A percentile compares a stretch with the other conserved stretches of the same genome.
phyloP scores from a whole-genome alignment of 495 filamentous ascomycete species.

The Penicillium angulare region DNA sequence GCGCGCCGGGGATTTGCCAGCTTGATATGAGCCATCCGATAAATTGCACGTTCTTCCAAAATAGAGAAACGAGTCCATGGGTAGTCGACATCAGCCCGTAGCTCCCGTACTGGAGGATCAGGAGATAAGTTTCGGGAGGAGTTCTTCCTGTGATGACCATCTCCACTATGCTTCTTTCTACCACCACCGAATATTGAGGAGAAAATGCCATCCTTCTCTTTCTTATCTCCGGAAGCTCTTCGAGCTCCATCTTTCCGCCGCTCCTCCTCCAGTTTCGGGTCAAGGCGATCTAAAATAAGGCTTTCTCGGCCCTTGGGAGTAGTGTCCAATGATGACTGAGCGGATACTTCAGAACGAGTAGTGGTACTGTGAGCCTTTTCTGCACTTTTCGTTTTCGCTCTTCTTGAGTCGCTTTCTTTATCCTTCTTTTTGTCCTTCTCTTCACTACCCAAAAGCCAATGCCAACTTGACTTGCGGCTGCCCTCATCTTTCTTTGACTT shows the following conservation, averaged over 20 bases:
- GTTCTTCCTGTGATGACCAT: slow-evolving; percentile 69
- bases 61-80: slow-evolving; percentile 96
- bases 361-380: slow-evolving; percentile 68
- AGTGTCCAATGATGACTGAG: slow-evolving; percentile 72
- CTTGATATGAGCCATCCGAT: slow-evolving; percentile 98
- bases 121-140: slow-evolving; percentile 76
- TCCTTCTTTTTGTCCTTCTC: slow-evolving; percentile 70
- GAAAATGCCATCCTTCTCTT: slow-evolving; percentile 85
- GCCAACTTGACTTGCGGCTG: slow-evolving; percentile 78
- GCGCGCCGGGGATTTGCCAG: slow-evolving; percentile 93
- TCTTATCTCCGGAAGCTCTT: slow-evolving; percentile 76
- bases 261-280: slow-evolving; percentile 75
- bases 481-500: slow-evolving; percentile 62
- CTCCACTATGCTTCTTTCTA: slow-evolving; percentile 68
- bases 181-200: slow-evolving; percentile 86
- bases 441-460: slow-evolving; percentile 69
- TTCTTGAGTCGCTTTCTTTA: slow-evolving; percentile 60
- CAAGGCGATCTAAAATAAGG: slow-evolving; percentile 74
- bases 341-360: slow-evolving; percentile 72
- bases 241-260: slow-evolving; percentile 75
- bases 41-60: slow-evolving; percentile 94
- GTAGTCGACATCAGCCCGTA: slow-evolving; percentile 86
- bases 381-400: slow-evolving; percentile 55
- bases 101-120: slow-evolving; percentile 66
- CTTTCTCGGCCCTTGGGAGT: slow-evolving; percentile 73